Percentiles rank a stretch among this genome's conserved stretches.
Evolutionary conservation across 2,329 filamentous ascomycete genomes (phyloP).

Genomic region (Penicillium occitanis): DNA sequence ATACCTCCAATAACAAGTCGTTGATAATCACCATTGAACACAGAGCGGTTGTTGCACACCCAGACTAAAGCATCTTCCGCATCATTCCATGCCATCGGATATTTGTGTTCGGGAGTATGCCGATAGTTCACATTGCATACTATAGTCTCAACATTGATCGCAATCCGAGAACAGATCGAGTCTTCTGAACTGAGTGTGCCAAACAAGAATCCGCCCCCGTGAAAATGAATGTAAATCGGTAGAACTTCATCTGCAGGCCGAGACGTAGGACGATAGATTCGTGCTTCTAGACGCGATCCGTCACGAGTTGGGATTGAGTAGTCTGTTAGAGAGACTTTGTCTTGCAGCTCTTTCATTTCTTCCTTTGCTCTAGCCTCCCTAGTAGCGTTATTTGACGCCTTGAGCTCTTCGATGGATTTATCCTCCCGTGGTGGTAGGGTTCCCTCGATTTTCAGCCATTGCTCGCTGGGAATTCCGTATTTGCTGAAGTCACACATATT

Average conservation of each 20-base stretch:
- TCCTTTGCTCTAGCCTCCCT: not conserved
- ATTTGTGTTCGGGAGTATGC: not conserved
- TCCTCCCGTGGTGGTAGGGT: not conserved
- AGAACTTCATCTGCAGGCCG: not conserved
- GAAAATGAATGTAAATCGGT: not conserved
- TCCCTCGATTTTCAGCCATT: not conserved
- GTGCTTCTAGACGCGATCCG: not conserved
- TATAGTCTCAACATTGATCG: not conserved
- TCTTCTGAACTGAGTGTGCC: not conserved
- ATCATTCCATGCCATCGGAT: conserved; percentile 2
- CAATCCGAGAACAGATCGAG: not conserved
- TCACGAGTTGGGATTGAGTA: not conserved
- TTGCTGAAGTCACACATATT: not conserved
- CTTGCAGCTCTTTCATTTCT: not conserved
- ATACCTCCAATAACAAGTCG: not conserved
- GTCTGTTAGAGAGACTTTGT: not conserved
- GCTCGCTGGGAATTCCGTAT: not conserved
- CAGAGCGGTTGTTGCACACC: not conserved
- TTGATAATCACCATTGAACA: not conserved
- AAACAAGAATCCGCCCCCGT: not conserved
- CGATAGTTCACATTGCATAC: conserved; percentile 5
- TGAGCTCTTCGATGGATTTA: not conserved
- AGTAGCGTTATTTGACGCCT: not conserved
- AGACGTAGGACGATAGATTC: not conserved
- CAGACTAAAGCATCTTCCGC: not conserved